Evolutionary conservation across 345 rosid genomes (phyloP), one percentile per base, ranked within the genome.

Genomic region (Lepidium aucheri): DNA sequence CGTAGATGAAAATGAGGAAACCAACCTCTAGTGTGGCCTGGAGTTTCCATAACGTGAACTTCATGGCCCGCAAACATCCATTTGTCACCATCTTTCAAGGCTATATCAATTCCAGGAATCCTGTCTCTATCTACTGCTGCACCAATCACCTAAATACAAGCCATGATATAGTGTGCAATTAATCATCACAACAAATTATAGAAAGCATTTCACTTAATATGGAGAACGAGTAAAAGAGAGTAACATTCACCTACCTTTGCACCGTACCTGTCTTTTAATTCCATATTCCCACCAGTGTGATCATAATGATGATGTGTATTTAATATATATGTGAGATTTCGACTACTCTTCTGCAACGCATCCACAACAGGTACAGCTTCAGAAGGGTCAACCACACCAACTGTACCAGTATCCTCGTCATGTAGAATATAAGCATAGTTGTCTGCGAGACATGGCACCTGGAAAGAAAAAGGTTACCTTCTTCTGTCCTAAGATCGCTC

Each of bases 31-130:
- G 97, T 94, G 76, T 94, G 97, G 26, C 99, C 99, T 64, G 99
- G 97, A 76, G 97, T 94, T 41, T 86, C 89, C 63, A 94, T 85
- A 67, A 94, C 85, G 57, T 73, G 82, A 62, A 81, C 96, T 81
- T 90, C 97, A 76, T 94, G 99, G 59, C 93, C 96, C 33, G 95
- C 99, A 77, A 94, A 94, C 97, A 90, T 94, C 99, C 99, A 94
- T 63, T 77, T 94, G 63, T 94, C 99, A 70, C 92, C 92, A 82
- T 84, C 97, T 56, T 81, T 88, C 66, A 94, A 80, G 58, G 67
- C 84, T 55, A 94, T 90, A 76, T 94, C 99, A 53, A 94, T 90
- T 39, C 97, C 99, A 41, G 99, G 99, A 51, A 94, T 94, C 61
- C 96, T 74, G 15, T 85, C 88, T 67, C 59, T 84, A 79, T 94